Percentiles rank a stretch among this genome's conserved stretches.
Conservation (phyloP, 202 grass and related monocot species). For the Digitaria exilis region DNA sequence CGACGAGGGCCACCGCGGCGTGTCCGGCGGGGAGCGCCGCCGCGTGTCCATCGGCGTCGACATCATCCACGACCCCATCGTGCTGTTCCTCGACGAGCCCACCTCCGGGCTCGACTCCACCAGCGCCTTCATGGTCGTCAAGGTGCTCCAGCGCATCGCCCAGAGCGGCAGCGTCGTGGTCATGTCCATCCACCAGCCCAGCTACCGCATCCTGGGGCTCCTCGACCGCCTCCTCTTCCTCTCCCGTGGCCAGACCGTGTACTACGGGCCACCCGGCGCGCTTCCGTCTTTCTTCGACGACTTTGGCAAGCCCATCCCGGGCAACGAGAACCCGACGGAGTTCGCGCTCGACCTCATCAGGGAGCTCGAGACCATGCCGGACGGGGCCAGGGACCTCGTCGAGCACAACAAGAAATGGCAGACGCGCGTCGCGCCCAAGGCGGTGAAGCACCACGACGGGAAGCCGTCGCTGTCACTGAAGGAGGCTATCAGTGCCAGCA, state of each 20-base stretch:
- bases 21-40: conserved; percentile 87
- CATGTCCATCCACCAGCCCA: conserved; percentile 98
- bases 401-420: conserved; percentile 77
- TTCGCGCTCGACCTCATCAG: conserved; percentile 92
- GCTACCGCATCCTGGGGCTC: conserved; percentile 88
- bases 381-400: conserved; percentile 61
- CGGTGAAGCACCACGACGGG: conserved; percentile 25
- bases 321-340: conserved; percentile 94
- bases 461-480: conserved; percentile 68
- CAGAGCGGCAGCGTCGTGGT: conserved; percentile 93
- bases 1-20: conserved; percentile 92
- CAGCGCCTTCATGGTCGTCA: conserved; percentile 97
- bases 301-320: conserved; percentile 80
- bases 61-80: conserved; percentile 97
- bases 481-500: conserved; percentile 85
- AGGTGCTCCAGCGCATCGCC: conserved; percentile 85
- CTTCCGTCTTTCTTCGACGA: conserved; percentile 74
- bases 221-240: conserved; percentile 90
- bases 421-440: conserved; percentile 36
- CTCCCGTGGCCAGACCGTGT: conserved; percentile 93
- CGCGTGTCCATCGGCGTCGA: conserved; percentile 93
- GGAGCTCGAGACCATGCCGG: conserved; percentile 71
- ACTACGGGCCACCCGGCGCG: conserved; percentile 62
- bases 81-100: conserved; percentile 96
- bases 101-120: conserved; percentile 98